Evolutionary conservation across 306 rosid species (phyloP), one percentile per base, ranked within the genome.

Genomic region (Hippophae gyantsensis): DNA sequence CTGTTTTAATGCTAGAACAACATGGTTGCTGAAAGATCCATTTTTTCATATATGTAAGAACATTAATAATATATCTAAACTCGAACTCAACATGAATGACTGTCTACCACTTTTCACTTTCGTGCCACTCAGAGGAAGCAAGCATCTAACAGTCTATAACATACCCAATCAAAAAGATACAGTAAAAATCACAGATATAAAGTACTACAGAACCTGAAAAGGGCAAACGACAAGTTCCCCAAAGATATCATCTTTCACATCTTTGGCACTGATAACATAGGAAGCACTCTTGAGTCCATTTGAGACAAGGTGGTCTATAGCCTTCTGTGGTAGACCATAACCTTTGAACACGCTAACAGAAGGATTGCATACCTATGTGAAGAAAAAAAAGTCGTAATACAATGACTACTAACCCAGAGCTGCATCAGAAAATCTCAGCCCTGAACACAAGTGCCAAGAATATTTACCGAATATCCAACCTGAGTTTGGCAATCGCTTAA

Each of bases 141-240:
- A 60, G 11, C 44, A 25, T 46, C 40, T 2, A 26, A 58, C 2
- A 43, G 43, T 11, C 23, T 43, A 2, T 3, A n/a, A 27, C 53
- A 18, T 46, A 64, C 53, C 43, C 53, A 8, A 48, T 27, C 23
- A 70, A 48, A 32, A 32, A 32, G 38, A 32, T 32, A 32, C 4
- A 32, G 5, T 2, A 32, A 2, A 32, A 32, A 32, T 32, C 38
- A 32, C 3, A 32, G 38, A 32, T 32, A 32, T 32, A 32, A 32
- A 32, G 38, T 32, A 32, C 63, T n/a, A 56, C 65, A 13, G 5
- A 72, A 92, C 98, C 98, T 81, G 84, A 58, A 40, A 71, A 60
- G 95, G 86, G 54, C 96, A 87, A 64, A 82, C 59, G 54, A 54
- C 75, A 48, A 87, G 76, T 46, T 76, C 60, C 47, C 93, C 98